Evolutionary conservation across 1,284 basidiomycete genomes (phyloP).

Genomic region (Testicularia cyperi): DNA sequence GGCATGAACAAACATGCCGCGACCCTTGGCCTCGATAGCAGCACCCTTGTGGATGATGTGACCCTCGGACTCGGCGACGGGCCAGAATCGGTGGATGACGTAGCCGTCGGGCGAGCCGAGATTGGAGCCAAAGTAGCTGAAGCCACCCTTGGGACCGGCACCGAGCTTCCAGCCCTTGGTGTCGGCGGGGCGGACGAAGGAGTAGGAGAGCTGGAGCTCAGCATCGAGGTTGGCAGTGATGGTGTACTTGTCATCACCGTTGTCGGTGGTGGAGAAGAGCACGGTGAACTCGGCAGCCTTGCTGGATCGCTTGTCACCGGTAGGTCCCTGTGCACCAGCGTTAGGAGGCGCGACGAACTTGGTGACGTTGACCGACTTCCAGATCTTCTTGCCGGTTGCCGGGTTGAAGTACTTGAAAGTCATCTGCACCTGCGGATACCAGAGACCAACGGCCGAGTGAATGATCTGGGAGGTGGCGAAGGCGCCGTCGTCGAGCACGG

Average conservation of each 20-base stretch:
- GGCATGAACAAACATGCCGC: conserved; percentile 92
- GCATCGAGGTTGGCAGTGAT: conserved; percentile 78
- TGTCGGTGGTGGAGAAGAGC: conserved; percentile 67
- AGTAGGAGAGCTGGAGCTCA: conserved; percentile 78
- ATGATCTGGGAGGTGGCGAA: conserved; percentile 88
- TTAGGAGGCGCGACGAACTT: conserved; percentile 78
- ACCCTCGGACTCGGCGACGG: conserved; percentile 67
- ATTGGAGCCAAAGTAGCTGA: conserved; percentile 77
- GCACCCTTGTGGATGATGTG: conserved; percentile 74
- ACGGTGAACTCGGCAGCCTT: conserved; percentile 84
- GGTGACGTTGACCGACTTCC: conserved; percentile 86
- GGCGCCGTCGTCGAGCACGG: conserved; percentile 77
- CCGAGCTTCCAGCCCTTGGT: conserved; percentile 90
- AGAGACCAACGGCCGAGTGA: conserved; percentile 86
- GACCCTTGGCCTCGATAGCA: conserved; percentile 69
- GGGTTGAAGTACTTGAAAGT: conserved; percentile 88
- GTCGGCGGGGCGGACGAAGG: conserved; percentile 70
- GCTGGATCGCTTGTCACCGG: conserved; percentile 75
- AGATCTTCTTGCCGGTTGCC: conserved; percentile 71
- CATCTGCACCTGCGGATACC: conserved; percentile 94
- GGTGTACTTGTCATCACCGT: conserved; percentile 72
- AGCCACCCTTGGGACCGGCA: conserved; percentile 80
- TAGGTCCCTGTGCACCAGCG: conserved; percentile 59
- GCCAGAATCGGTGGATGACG: conserved; percentile 57
- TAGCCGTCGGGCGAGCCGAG: conserved; percentile 44